Base-by-base conservation (phyloP, 768 basidiomycete species). In the Galerina sulciceps region DNA sequence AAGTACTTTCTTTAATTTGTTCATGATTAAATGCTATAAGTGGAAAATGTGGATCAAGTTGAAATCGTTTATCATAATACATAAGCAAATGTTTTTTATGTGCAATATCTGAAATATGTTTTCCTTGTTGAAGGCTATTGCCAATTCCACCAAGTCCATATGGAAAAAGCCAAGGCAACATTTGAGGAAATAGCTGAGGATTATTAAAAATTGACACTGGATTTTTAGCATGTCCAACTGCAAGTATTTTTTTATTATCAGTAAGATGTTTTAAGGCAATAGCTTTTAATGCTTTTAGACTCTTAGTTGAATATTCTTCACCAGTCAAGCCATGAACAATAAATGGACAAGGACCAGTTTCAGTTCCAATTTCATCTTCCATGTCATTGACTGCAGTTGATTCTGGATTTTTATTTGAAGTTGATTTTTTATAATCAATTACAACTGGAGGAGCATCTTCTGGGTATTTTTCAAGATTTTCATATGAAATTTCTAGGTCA, bases 41-140 rank as follows among this genome's bases (percentile, higher is more conserved):
- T 0, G 73, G 69, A 60, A 77, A 82, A 38, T 66, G 62, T 1
- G 57, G 10, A 57, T 80, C 76, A 3, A 31, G 42, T 58, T 58
- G 80, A 76, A 67, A 75, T 79, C 70, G 53, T 18, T 76, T 75
- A 47, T 79, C 78, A 61, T 75, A 69, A 57, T 78, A 81, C 71
- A 74, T 70, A 6, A 79, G 41, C 2, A 71, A 46, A n/a, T 59
- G 38, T 48, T 47, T 42, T 59, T 73, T 73, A 55, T 76, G 73
- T 9, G n/a, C 57, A 11, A 34, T 44, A 23, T 63, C 59, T 20
- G 68, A 63, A 43, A 64, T n/a, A 13, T 23, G 41, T 26, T 26
- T 26, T 26, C 26, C 26, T 26, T 26, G 26, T 26, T 26, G 22
- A 6, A 14, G 22, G 4, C 20, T 51, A 18, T 47, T 31, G 20